Base-by-base conservation (phyloP, 768 basidiomycete species). In the Tylopilus intermedius region DNA sequence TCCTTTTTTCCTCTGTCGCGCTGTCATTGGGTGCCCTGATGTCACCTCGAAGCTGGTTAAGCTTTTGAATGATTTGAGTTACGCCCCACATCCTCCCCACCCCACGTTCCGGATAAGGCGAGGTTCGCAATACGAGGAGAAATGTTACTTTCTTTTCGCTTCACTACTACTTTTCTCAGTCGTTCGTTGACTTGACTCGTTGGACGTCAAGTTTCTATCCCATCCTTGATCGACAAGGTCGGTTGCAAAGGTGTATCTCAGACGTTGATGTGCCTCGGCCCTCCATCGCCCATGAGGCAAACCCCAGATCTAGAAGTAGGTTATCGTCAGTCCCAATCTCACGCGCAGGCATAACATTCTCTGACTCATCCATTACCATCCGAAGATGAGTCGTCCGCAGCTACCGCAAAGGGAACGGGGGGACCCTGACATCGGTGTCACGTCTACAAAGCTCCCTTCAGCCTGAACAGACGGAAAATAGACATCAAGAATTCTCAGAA, bases 21-120 rank as follows among this genome's bases (percentile, higher is more conserved):
- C 30, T 24, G 5, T 30, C 50, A 41, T n/a, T 18, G 43, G 29
- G 24, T 39, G 18, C 40, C 8, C 33, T 30, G 45, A 50, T 50
- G 30, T 41, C 32, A 38, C 35, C 43, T 44, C 46, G 14, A 45
- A 10, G 10, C 44, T 39, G 32, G 39, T 62, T 62, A 61, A 58
- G 49, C 65, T 67, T 67, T 61, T 64, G 56, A 55, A 57, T 62
- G 49, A 53, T 57, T 56, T 65, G 59, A 52, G 50, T 66, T 63
- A 43, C 26, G 24, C 26, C 49, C 47, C 55, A 47, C 54, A 62
- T 49, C 43, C 55, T 51, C 14, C 44, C 50, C 49, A 55, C 53
- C 62, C 50, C 60, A 50, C 56, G 54, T 38, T 59, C 57, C 49
- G 21, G 21, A 53, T 52, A 54, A 22, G 40, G 58, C 3, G 30